phyloP scores from a whole-genome alignment of 2,329 filamentous ascomycete species.

The Colletotrichum lini region DNA sequence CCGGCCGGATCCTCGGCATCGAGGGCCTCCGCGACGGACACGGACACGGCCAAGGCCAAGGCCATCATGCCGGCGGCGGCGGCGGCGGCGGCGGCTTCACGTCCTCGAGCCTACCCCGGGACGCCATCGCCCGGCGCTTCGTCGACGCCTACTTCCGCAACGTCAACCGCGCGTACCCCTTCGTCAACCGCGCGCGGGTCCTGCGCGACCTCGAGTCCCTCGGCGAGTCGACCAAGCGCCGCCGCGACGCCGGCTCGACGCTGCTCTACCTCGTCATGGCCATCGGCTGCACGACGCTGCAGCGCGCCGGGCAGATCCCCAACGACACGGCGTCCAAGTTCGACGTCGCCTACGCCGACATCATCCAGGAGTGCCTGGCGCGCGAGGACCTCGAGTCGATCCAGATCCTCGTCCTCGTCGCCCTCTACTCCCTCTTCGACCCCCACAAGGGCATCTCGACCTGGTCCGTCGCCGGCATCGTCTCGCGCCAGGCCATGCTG shows the following conservation, averaged over 20 bases:
- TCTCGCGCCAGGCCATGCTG: constrained; percentile 56
- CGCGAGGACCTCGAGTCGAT: constrained; percentile 55
- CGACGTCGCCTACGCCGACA: constrained; percentile 55
- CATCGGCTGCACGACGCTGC: constrained; percentile 60
- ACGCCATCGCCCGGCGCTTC: constrained; percentile 51
- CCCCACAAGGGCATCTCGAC: constrained; percentile 54
- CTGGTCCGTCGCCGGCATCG: constrained; percentile 58
- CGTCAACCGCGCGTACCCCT: constrained; percentile 62
- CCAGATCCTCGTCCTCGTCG: constrained; percentile 58
- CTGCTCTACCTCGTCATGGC: constrained; percentile 61
- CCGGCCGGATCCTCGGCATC: constrained; percentile 29
- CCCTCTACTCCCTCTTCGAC: constrained; percentile 61
- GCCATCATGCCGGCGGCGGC: too few relatives aligned
- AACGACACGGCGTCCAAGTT: constrained; percentile 51
- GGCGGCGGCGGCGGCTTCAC: constrained; percentile 13
- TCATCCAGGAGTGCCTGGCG: constrained; percentile 58
- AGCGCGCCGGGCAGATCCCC: constrained; percentile 58
- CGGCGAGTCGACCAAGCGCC: constrained; percentile 44
- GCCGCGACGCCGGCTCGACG: constrained; percentile 52
- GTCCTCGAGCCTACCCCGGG: constrained; percentile 42
- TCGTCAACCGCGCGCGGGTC: constrained; percentile 56
- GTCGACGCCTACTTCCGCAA: constrained; percentile 62
- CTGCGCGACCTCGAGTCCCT: constrained; percentile 52
- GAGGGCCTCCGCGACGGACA: constrained; percentile 29
- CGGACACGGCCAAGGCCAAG: too few relatives aligned